Evolutionary conservation across 257 asterid species (phyloP).

Genomic region (Phtheirospermum japonicum): DNA sequence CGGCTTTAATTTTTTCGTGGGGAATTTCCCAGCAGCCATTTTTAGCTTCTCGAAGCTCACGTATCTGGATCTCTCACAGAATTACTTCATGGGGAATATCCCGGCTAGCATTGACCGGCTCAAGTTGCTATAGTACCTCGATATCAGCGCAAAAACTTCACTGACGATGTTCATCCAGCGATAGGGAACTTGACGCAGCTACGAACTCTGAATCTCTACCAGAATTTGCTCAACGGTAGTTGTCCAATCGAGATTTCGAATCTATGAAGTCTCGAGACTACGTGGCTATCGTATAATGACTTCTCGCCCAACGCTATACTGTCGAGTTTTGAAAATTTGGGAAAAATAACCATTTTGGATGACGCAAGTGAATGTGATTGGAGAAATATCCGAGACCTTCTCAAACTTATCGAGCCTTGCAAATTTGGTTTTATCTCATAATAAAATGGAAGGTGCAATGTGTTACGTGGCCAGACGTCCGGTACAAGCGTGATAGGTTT

Average conservation of each 20-base stretch:
- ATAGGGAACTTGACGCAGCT: conserved; percentile 53
- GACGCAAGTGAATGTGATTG: not conserved
- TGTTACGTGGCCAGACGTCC: too few species aligned
- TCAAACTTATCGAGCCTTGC: too few species aligned
- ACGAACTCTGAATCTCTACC: conserved; percentile 27
- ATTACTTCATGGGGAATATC: conserved; percentile 45
- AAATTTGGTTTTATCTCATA: too few species aligned
- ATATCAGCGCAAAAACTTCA: conserved; percentile 51
- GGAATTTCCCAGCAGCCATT: conserved; percentile 43
- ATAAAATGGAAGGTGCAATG: too few species aligned
- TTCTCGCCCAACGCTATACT: not conserved
- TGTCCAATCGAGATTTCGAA: conserved; percentile 62
- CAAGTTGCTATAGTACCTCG: conserved; percentile 41
- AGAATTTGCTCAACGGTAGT: conserved; percentile 43
- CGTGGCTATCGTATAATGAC: conserved; percentile 21
- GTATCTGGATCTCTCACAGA: conserved; percentile 56
- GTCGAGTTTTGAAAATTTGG: not conserved
- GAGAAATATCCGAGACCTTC: not conserved
- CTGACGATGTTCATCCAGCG: conserved; percentile 55
- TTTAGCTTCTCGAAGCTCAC: conserved; percentile 49
- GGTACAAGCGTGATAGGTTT: too few species aligned
- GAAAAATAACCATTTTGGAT: not conserved
- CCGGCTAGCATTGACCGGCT: conserved; percentile 45
- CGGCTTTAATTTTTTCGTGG: conserved; percentile 38
- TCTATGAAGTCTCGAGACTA: conserved; percentile 47